Base-by-base conservation (phyloP, 1,139 yeast species). In the Wickerhamiella infanticola region DNA sequence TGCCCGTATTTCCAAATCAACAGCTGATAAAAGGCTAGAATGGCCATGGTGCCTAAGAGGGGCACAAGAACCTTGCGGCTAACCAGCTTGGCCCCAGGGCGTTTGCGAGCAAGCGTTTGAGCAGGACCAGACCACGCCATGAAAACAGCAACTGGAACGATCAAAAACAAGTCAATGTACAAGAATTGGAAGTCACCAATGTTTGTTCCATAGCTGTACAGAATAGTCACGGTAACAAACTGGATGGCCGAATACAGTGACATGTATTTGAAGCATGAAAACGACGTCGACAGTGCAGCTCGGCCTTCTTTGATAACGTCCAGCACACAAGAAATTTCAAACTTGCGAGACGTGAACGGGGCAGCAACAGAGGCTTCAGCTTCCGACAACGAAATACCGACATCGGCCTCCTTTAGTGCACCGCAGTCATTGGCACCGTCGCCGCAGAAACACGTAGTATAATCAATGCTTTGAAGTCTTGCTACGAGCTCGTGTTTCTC, bases 351-450 rank as follows among this genome's bases (percentile, higher is more conserved):
- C 0, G 99, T 93, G 61, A 90, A 90, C 2, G 99, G 98, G 0
- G 98, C 97, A 0, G 98, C 98, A 24, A 93, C 96, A 4, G 95
- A 83, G 0, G 98, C 98, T 61, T 90, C 99, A 0, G 98, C 98
- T 60, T 90, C 98, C 33, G 95, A 83, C 43, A 90, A 68, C 0
- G 97, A 88, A 31, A 93, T 79, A 24, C 99, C 98, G 41, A 90
- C 95, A 65, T 90, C 95, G 0, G 98, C 97, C 5, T 95, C 95
- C 58, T 88, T 90, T 48, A 90, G 69, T 0, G 99, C 99, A 55
- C 98, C 98, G 65, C 97, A 90, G 61, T 90, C 99, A 63, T 90
- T 68, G 26, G 73, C 73, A 24, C 73, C 99, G 65, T 90, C 99
- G 35, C 99, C 99, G 65, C 97, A 88, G 63, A 90, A 90, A 1